Evolutionary conservation across 2,329 filamentous ascomycete genomes (phyloP).

Genomic region (Thelonectria olida): DNA sequence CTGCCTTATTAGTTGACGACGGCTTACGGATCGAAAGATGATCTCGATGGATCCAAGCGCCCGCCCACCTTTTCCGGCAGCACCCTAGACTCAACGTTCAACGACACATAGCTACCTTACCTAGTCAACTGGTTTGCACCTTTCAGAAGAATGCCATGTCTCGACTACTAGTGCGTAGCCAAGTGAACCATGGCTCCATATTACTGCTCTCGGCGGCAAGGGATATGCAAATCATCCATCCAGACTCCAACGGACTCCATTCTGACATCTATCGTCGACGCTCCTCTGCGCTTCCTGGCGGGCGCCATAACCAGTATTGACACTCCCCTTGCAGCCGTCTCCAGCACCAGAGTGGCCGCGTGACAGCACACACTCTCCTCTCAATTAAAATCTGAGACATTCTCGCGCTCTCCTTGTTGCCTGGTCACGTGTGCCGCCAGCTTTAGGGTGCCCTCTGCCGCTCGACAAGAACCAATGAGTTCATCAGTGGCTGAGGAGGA

Average conservation of each 20-base stretch:
- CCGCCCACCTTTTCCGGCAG: background rate
- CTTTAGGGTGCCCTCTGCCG: background rate
- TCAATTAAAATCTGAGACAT: background rate
- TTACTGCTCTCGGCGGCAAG: background rate
- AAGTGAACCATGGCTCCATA: background rate
- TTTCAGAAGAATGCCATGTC: background rate
- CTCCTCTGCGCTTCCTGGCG: too few relatives aligned
- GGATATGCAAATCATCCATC: background rate
- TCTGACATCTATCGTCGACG: too few relatives aligned
- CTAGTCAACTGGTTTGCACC: background rate
- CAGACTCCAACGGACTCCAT: background rate
- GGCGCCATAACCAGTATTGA: background rate
- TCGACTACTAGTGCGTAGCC: background rate
- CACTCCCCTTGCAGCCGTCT: background rate
- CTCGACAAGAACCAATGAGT: background rate
- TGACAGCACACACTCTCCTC: background rate
- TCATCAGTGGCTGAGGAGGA: background rate
- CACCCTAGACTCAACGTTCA: background rate
- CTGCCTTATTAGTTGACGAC: too few relatives aligned
- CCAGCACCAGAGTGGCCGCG: background rate
- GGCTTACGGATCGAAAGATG: background rate
- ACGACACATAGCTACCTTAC: background rate
- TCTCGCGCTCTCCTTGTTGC: too few relatives aligned
- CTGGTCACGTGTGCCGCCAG: background rate
- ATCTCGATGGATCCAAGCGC: background rate